These are phyloP conservation scores for Collybiopsis luxurians DNA, from an alignment of 768 basidiomycete species.

Conservation along the genomic window DNA sequence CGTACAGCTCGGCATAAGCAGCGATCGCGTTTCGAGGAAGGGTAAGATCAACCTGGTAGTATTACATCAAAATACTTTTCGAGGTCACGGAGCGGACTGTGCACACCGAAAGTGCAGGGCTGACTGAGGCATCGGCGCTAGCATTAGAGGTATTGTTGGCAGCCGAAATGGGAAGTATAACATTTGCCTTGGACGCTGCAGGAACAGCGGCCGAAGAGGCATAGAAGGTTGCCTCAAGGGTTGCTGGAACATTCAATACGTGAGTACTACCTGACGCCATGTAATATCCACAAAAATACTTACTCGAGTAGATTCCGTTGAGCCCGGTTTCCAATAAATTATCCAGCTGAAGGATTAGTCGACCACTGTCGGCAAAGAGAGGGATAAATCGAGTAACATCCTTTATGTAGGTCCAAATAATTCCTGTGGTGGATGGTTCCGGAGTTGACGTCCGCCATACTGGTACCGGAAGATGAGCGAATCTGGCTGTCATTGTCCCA, in stretches of 20 bases:
- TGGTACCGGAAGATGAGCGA: slow-evolving; percentile 18
- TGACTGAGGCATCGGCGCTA: slow-evolving; percentile 71
- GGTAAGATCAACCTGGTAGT: slow-evolving; percentile 58
- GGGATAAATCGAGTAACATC: slow-evolving; percentile 74
- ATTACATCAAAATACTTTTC: background rate
- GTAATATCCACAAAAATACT: slow-evolving; percentile 14
- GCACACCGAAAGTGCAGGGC: slow-evolving; percentile 74
- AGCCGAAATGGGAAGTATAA: slow-evolving; percentile 8
- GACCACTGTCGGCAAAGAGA: slow-evolving; percentile 64
- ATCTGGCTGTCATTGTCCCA: background rate
- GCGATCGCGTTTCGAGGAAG: slow-evolving; percentile 68
- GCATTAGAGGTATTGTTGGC: slow-evolving; percentile 41
- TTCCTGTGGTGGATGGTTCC: slow-evolving; percentile 67
- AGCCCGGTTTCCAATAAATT: slow-evolving; percentile 58
- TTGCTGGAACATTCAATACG: slow-evolving; percentile 39
- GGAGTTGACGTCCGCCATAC: slow-evolving; percentile 83
- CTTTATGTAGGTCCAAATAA: slow-evolving; percentile 59
- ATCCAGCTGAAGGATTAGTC: slow-evolving; percentile 72
- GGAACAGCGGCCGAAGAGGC: slow-evolving; percentile 53
- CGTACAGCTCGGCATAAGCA: slow-evolving; percentile 64
- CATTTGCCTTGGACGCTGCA: slow-evolving; percentile 55
- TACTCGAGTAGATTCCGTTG: slow-evolving; percentile 71
- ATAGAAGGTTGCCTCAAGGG: slow-evolving; percentile 70
- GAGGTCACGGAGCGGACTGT: slow-evolving; percentile 12
- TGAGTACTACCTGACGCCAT: background rate